Conservation (phyloP, 192 early-diverging fungal species). For the Blastocladiella britannica region DNA sequence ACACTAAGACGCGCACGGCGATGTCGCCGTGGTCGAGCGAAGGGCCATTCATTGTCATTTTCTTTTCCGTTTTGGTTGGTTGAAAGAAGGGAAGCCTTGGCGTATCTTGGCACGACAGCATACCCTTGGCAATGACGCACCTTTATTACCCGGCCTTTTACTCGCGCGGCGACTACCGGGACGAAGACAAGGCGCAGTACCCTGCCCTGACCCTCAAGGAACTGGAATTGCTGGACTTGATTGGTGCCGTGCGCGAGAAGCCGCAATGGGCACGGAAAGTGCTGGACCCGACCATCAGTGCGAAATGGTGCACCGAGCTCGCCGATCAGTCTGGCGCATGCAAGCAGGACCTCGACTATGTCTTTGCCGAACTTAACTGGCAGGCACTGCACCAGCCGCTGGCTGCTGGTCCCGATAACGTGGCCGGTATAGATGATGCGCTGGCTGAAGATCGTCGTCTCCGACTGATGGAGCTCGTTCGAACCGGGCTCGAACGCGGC, state of each 20-base stretch:
- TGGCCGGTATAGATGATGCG: conserved; percentile 7
- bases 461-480: conserved; percentile 10
- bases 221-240: conserved; percentile 9
- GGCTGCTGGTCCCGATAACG: conserved; percentile 12
- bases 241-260: conserved; percentile 23
- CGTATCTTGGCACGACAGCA: too few relatives aligned
- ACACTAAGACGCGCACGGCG: too few relatives aligned
- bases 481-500: conserved; percentile 14
- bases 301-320: too few relatives aligned
- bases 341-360: conserved; percentile 14
- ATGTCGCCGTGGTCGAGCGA: too few relatives aligned
- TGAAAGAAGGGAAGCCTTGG: too few relatives aligned
- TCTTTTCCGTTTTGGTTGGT: too few relatives aligned
- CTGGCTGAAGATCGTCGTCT: conserved; percentile 11
- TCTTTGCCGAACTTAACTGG: conserved; percentile 21
- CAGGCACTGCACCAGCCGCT: conserved; percentile 11
- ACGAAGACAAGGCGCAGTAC: neutral
- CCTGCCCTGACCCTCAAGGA: neutral
- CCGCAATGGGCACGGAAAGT: conserved; percentile 21
- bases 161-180: too few relatives aligned
- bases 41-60: too few relatives aligned
- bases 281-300: too few relatives aligned
- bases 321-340: too few relatives aligned
- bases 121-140: too few relatives aligned
- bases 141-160: too few relatives aligned